Percentiles rank a stretch among this genome's conserved stretches.
Evolutionary conservation across 805 yeast species (phyloP).

Genomic region (Metschnikowia baotianmanensis): DNA sequence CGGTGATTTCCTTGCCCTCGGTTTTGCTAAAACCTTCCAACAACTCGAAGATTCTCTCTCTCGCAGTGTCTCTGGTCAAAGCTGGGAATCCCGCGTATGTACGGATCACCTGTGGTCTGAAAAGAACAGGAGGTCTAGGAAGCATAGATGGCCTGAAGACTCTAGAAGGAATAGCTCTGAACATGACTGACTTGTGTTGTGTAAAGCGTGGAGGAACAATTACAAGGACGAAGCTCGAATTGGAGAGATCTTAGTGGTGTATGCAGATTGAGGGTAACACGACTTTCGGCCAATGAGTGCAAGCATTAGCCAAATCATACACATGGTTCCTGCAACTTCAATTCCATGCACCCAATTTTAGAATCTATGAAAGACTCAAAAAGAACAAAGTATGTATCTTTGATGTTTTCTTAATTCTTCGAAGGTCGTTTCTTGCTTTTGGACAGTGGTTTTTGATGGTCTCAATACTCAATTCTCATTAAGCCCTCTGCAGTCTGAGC

Average conservation of each 20-base stretch:
- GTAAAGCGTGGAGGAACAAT: too few species aligned
- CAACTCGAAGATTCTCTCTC: slow-evolving; percentile 60
- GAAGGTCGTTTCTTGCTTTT: background rate
- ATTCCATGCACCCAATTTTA: background rate
- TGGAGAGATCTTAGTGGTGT: slow-evolving; percentile 6
- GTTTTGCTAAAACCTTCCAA: slow-evolving; percentile 65
- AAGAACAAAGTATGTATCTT: background rate
- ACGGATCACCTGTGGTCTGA: slow-evolving; percentile 23
- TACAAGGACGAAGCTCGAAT: background rate
- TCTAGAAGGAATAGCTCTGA: slow-evolving; percentile 30
- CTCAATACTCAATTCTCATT: too few species aligned
- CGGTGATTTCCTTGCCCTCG: slow-evolving; percentile 38
- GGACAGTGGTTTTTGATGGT: too few species aligned
- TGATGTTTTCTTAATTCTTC: too few species aligned
- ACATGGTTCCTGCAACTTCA: background rate
- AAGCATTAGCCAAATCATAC: background rate
- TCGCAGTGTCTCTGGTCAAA: slow-evolving; percentile 59
- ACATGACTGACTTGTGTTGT: slow-evolving; percentile 23
- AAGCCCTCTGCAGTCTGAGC: slow-evolving; percentile 2
- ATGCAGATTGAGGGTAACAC: slow-evolving; percentile 3
- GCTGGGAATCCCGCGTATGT: slow-evolving; percentile 58
- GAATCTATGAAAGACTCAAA: background rate
- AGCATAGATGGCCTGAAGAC: slow-evolving; percentile 15
- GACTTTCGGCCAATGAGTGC: background rate
- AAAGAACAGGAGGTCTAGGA: slow-evolving; percentile 18